Percentiles rank a stretch among this genome's conserved stretches.
These are phyloP conservation scores for carrot (Daucus carota) DNA, from an alignment of 129 eudicot species.

Conservation along the genomic window DNA sequence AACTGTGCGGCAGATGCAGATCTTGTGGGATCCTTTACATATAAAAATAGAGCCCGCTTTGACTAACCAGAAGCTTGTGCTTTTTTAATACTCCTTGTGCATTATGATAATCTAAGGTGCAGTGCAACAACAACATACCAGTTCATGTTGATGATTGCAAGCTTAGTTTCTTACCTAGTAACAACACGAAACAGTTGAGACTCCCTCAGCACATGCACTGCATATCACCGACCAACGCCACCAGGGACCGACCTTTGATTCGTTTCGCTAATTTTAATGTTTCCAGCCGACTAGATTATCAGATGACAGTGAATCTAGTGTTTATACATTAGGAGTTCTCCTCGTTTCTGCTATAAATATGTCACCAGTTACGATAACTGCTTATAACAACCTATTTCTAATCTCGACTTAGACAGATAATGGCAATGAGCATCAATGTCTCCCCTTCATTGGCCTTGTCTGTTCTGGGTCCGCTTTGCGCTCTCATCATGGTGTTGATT, in stretches of 20 bases:
- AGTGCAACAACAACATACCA: not conserved
- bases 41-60: not conserved
- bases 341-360: not conserved
- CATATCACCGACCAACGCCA: not conserved
- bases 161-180: not conserved
- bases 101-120: not conserved
- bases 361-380: not conserved
- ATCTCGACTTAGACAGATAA: slow-evolving; percentile 16
- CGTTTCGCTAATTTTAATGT: not conserved
- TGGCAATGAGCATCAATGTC: slow-evolving; percentile 17
- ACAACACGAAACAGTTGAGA: not conserved
- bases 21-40: not conserved
- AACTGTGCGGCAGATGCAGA: not conserved
- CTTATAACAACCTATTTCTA: not conserved
- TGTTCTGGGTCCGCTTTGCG: slow-evolving; percentile 13
- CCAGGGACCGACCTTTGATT: not conserved
- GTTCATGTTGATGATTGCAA: not conserved
- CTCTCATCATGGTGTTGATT: slow-evolving; percentile 27
- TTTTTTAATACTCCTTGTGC: not conserved
- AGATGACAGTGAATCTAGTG: slow-evolving; percentile 20
- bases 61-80: not conserved
- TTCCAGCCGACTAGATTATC: not conserved
- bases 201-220: slow-evolving; percentile 14
- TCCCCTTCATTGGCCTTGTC: slow-evolving; percentile 13
- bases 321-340: not conserved